These are phyloP conservation scores for Mycena galericulata DNA, from an alignment of 768 basidiomycete genomes.

Conservation along the genomic window DNA sequence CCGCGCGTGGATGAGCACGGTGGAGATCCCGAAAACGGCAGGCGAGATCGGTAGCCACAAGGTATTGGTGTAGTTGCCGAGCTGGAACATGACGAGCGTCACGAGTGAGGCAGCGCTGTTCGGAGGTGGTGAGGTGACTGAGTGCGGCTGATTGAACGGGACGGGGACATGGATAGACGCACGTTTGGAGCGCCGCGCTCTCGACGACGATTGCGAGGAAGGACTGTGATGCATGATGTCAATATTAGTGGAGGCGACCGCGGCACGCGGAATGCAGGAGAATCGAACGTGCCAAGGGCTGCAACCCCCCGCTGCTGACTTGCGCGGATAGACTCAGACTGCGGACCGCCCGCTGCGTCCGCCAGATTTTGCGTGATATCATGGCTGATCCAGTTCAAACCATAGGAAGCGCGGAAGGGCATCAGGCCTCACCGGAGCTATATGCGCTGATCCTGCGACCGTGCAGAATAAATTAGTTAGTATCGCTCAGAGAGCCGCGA, in stretches of 20 bases:
- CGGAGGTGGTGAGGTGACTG: background rate
- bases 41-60: background rate
- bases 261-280: background rate
- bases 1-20: background rate
- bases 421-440: background rate
- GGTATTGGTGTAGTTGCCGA: background rate
- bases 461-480: too few species aligned
- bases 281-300: background rate
- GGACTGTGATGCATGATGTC: background rate
- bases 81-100: background rate
- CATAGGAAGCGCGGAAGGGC: too few species aligned
- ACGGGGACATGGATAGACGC: background rate
- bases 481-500: too few species aligned
- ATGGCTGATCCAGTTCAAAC: background rate
- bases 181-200: constrained; percentile 21
- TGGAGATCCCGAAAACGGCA: background rate
- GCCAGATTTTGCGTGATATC: constrained; percentile 3
- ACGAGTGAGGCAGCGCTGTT: background rate
- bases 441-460: constrained; percentile 5
- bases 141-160: background rate
- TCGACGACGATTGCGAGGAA: constrained; percentile 8
- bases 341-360: background rate
- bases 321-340: background rate
- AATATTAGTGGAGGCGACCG: too few species aligned
- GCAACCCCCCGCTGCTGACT: background rate